Evolutionary conservation across 2,329 filamentous ascomycete species (phyloP), one percentile per base, ranked within the genome.

Genomic region (Ramularia collo-cygni): DNA sequence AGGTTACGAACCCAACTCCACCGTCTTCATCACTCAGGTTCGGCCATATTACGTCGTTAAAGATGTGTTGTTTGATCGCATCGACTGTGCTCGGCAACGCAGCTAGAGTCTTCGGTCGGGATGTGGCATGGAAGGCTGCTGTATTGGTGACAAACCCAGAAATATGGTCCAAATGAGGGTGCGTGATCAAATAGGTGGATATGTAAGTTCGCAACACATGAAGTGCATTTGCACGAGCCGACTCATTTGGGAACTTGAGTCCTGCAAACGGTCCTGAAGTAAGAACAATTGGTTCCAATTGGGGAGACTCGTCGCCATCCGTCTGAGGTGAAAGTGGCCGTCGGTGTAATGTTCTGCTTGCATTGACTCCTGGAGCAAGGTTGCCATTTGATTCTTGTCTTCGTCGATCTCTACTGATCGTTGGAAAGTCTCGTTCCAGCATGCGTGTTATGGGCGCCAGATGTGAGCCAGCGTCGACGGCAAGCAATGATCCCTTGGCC

Each of bases 1-100:
- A 96, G 0, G 87, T 95, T 24, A 98, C 79, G 18, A 98, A 74
- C 0, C 92, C 92, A 3, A 89, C 89, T 16, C 92, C 92, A 24
- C 89, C 88, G 60, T 95, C 92, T 65, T 98, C 92, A 57, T 98
- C 90, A 0, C 87, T 93, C 28, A 98, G 68, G 53, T 98, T 98
- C 0, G 92, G 92, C 92, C 92, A 98, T 38, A 96, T 94, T 42
- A 95, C 70, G 57, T 95, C 93, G 64, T 98, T 98, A 70, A 98
- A 98, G 44, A 98, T 86, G 64, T 98, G 89, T 1, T 73, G 79
- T 61, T 95, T 96, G 64, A 98, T 81, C 0, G 90, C 89, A 32
- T 86, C 75, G 37, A 98, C 89, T n/a, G 90, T 94, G 18, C 79
- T 82, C 0, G 89, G 87, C 3, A 96, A 68, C 0, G 85, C 90